Percentiles rank a stretch among this genome's conserved stretches.
phyloP scores from a whole-genome alignment of 345 rosid species.

The Eucalyptus sp. region DNA sequence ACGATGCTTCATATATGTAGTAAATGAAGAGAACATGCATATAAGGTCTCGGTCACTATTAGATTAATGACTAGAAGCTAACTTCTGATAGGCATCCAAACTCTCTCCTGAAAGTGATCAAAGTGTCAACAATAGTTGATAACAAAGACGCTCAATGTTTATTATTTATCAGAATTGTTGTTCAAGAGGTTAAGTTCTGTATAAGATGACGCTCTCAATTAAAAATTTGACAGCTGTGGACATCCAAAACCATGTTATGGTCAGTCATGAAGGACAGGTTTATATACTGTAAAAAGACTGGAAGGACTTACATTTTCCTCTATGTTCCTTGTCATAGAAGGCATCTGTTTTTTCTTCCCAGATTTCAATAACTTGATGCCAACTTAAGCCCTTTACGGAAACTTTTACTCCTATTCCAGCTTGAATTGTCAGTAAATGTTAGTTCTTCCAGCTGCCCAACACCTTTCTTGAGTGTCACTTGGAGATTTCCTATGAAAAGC shows the following conservation, averaged over 20 bases:
- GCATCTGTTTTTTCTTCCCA: constrained; percentile 23
- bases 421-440: neutral
- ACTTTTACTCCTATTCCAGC: neutral
- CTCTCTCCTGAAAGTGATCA: neutral
- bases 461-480: too few species aligned
- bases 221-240: neutral
- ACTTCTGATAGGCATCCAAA: rapidly evolving
- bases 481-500: too few species aligned
- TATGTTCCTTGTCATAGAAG: constrained; percentile 18
- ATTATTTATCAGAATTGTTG: too few species aligned
- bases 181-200: too few species aligned
- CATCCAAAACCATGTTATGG: neutral
- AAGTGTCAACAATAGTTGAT: too few species aligned
- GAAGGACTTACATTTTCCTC: constrained; percentile 18
- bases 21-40: neutral
- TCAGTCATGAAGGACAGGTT: neutral
- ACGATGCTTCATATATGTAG: constrained; percentile 22
- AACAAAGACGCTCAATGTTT: too few species aligned
- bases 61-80: neutral
- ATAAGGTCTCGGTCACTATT: neutral
- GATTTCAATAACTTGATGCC: neutral
- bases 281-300: neutral
- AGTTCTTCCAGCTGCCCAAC: too few species aligned
- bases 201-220: rapidly evolving
- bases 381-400: neutral